Evolutionary conservation across 2,329 filamentous ascomycete genomes (phyloP), one percentile per base, ranked within the genome.

Genomic region (Fusarium nodosum): DNA sequence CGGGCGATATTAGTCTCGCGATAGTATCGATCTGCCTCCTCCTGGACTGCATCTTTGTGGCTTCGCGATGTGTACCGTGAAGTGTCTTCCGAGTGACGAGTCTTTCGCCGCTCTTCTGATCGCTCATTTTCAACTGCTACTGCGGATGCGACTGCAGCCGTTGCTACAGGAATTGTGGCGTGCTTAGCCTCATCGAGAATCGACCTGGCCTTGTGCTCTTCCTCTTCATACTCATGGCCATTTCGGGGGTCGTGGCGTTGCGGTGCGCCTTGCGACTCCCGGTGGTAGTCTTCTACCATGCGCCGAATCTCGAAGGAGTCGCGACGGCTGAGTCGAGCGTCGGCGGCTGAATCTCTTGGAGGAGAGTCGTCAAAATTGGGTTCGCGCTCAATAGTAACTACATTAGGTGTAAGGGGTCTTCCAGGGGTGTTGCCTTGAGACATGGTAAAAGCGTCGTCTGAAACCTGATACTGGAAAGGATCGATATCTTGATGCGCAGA

Each of bases 401-500:
- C 78, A 61, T 80, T 80, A 9, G 85, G 86, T 6, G 84, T 86
- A 63, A 85, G 69, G 3, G 84, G 82, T 48, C 81, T 79, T 38
- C 75, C 74, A 1, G 82, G 80, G 15, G 79, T 81, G 24, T 76
- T 73, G 58, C 77, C 72, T 33, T 76, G 68, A 5, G 85, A 83
- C 12, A 83, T 84, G 50, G 79, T 77, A 62, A 87, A 87, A n/a
- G 83, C 82, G 72, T 85, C 82, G 63, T 86, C 81, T 42, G 81
- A 69, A 64, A 89, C 85, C 76, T 86, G 87, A 73, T 82, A 90
- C 74, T 88, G 82, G 75, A 90, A 89, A 20, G 87, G 86, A 76
- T 90, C 85, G 73, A 86, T 76, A 51, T 76, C 72, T n/a, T 75
- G 71, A 72, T 62, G 70, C 26, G 63, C 62, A 54, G 75, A 70